These are phyloP conservation scores for Yamadazyma sp. DNA, from an alignment of 1,139 yeast genomes.

Conservation along the genomic window DNA sequence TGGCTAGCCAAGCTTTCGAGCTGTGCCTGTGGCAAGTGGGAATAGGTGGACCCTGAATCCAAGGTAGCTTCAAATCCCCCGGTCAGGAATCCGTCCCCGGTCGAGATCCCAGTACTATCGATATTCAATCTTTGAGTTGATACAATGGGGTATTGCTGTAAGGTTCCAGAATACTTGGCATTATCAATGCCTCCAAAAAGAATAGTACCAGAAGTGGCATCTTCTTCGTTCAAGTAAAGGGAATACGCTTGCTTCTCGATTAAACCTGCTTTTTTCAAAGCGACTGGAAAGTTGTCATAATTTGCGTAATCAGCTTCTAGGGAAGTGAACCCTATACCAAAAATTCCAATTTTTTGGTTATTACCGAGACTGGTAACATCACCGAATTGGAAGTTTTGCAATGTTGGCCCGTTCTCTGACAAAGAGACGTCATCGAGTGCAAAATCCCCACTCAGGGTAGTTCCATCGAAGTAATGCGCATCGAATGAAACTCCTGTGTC, in stretches of 20 bases:
- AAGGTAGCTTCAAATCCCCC: constrained; percentile 26
- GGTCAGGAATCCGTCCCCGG: too few species aligned
- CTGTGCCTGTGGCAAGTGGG: constrained; percentile 22
- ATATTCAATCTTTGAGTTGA: background rate
- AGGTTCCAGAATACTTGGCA: constrained; percentile 28
- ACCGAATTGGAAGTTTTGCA: constrained; percentile 8
- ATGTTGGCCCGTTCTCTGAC: constrained; percentile 3
- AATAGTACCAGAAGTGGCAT: constrained; percentile 33
- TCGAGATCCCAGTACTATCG: background rate
- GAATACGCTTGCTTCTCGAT: constrained; percentile 32
- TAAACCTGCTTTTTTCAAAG: constrained; percentile 25
- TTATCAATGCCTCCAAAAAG: constrained; percentile 54
- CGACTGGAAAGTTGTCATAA: constrained; percentile 26
- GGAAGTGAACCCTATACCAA: constrained; percentile 47
- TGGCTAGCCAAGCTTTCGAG: constrained; percentile 18
- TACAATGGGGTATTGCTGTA: background rate
- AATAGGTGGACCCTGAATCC: constrained; percentile 32
- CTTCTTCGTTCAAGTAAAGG: constrained; percentile 25
- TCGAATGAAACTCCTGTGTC: constrained; percentile 32
- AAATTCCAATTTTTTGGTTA: constrained; percentile 5
- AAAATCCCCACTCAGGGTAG: constrained; percentile 63
- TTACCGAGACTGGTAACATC: constrained; percentile 5
- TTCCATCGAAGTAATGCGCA: constrained; percentile 59
- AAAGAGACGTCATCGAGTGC: constrained; percentile 42
- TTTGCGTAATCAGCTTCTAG: constrained; percentile 9